A percentile compares a stretch with the other conserved stretches of the same genome.
Evolutionary conservation across 2,329 filamentous ascomycete species (phyloP).

Genomic region (Fusarium concolor): DNA sequence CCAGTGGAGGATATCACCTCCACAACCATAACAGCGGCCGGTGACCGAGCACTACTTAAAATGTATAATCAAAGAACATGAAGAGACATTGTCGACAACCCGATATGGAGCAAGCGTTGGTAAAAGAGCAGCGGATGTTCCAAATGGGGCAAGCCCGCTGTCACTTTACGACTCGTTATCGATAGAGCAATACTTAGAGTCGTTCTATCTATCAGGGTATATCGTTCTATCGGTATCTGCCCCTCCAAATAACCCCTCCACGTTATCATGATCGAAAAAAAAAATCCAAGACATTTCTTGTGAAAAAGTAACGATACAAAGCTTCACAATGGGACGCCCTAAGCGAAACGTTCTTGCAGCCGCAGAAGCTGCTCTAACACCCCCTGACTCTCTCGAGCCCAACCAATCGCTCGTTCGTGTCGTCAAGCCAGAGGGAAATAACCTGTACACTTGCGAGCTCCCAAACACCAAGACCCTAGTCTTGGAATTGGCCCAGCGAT

Average conservation of each 20-base stretch:
- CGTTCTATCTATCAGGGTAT: constrained; percentile 7
- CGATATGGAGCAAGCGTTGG: background rate
- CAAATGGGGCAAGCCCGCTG: constrained; percentile 26
- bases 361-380: constrained; percentile 75
- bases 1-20: background rate
- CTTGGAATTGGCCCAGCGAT: constrained; percentile 84
- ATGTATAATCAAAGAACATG: background rate
- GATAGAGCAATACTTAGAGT: constrained; percentile 21
- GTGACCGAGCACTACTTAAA: background rate
- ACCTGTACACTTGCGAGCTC: constrained; percentile 82
- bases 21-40: background rate
- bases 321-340: constrained; percentile 51
- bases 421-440: constrained; percentile 87
- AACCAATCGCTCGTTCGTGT: constrained; percentile 81
- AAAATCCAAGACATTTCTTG: background rate
- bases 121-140: constrained; percentile 4
- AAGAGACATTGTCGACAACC: background rate
- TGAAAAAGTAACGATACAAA: background rate
- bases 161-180: background rate
- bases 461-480: constrained; percentile 74
- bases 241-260: constrained; percentile 39
- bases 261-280: constrained; percentile 23
- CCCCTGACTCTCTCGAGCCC: constrained; percentile 67
- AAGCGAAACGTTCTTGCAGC: constrained; percentile 83
- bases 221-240: constrained; percentile 33